Evolutionary conservation across 345 rosid genomes (phyloP).

Genomic region (Populus nigra): DNA sequence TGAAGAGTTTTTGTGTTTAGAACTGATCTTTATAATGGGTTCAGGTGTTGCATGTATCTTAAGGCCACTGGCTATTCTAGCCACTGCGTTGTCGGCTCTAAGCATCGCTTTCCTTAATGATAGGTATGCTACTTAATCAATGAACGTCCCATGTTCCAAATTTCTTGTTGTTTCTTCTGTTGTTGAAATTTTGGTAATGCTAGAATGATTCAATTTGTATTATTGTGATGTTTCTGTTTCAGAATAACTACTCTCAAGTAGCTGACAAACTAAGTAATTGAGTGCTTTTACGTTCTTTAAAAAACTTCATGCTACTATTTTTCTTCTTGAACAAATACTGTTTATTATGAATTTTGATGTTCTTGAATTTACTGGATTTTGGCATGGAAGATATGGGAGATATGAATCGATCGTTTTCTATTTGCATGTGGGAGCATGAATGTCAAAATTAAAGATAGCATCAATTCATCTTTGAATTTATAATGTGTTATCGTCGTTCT

Average conservation of each 20-base stretch:
- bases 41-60: constrained; percentile 43
- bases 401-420: neutral
- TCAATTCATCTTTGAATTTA: neutral
- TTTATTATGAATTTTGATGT: neutral
- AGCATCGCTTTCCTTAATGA: constrained; percentile 83
- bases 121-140: constrained; percentile 45
- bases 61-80: constrained; percentile 77
- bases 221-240: neutral
- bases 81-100: constrained; percentile 62
- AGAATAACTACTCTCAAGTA: neutral
- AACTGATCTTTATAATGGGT: constrained; percentile 33
- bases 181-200: neutral
- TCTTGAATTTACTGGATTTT: neutral
- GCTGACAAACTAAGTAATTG: neutral
- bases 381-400: neutral
- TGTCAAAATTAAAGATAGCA: neutral
- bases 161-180: neutral
- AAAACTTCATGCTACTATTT: neutral
- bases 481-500: neutral
- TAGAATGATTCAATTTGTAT: neutral
- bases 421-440: neutral
- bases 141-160: too few relatives aligned
- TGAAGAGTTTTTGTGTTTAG: constrained; percentile 14
- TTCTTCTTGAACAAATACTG: neutral
- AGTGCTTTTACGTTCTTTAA: neutral